These are phyloP conservation scores for Zygotorulaspora florentina DNA, from an alignment of 805 yeast species.

Conservation along the genomic window DNA sequence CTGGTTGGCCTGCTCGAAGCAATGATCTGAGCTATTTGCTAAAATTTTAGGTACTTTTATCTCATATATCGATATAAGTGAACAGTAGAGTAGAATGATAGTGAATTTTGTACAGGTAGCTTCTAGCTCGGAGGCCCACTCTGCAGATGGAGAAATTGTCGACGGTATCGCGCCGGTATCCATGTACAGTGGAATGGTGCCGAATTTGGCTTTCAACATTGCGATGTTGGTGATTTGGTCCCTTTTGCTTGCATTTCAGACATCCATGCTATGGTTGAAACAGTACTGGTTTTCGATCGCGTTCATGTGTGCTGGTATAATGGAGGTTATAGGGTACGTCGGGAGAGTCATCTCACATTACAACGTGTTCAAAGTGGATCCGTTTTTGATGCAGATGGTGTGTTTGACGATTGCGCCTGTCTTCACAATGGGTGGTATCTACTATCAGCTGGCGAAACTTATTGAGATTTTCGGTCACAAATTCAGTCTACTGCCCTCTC, in stretches of 20 bases:
- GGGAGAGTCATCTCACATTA: constrained; percentile 50
- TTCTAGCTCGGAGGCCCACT: no score
- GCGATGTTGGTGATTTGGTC: constrained; percentile 55
- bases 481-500: constrained; percentile 42
- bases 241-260: constrained; percentile 42
- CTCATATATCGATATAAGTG: no score
- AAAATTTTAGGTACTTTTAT: no score
- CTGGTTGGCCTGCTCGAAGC: no score
- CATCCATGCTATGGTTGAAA: constrained; percentile 42
- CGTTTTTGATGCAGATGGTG: constrained; percentile 60
- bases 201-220: constrained; percentile 54
- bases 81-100: no score
- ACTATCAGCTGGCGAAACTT: constrained; percentile 64
- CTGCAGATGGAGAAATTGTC: not conserved
- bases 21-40: no score
- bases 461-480: constrained; percentile 56
- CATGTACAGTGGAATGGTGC: constrained; percentile 41
- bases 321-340: constrained; percentile 66
- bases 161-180: constrained; percentile 8
- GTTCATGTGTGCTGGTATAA: constrained; percentile 49
- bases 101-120: no score
- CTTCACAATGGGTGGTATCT: constrained; percentile 79
- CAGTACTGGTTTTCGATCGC: constrained; percentile 67
- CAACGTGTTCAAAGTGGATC: constrained; percentile 34
- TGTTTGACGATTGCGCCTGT: constrained; percentile 77